Conservation (phyloP, 2,329 filamentous ascomycete genomes). For the Sarocladium oryzae region DNA sequence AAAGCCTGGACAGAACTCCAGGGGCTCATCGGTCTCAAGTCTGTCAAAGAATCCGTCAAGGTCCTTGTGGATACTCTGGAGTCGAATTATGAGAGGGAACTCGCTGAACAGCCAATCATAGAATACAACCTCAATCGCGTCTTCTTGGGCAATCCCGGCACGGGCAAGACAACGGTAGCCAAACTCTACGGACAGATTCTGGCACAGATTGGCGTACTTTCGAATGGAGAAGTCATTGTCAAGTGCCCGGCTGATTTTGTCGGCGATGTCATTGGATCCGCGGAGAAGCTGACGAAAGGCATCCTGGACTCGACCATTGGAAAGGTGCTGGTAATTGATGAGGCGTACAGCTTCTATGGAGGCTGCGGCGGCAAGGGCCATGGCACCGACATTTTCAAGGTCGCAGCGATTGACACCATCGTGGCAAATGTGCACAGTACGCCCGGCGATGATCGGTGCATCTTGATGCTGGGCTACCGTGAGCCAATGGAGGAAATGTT, state of each 20-base stretch:
- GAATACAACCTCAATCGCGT: slow-evolving; percentile 60
- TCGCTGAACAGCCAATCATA: slow-evolving; percentile 52
- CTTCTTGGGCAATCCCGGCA: slow-evolving; percentile 67
- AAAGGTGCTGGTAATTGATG: slow-evolving; percentile 75
- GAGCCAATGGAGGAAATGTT: slow-evolving; percentile 67
- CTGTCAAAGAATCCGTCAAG: slow-evolving; percentile 57
- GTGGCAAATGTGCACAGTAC: slow-evolving; percentile 66
- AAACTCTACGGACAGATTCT: slow-evolving; percentile 66
- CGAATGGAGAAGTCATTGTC: slow-evolving; percentile 62
- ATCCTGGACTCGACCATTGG: slow-evolving; percentile 61
- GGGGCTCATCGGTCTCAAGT: slow-evolving; percentile 48
- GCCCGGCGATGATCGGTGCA: slow-evolving; percentile 65
- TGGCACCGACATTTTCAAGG: slow-evolving; percentile 41
- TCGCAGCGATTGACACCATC: slow-evolving; percentile 65
- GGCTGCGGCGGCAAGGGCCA: slow-evolving; percentile 20
- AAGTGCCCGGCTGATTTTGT: slow-evolving; percentile 73
- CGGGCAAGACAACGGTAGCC: slow-evolving; percentile 70
- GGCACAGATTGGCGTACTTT: slow-evolving; percentile 59
- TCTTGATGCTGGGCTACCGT: slow-evolving; percentile 64
- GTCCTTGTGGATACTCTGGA: slow-evolving; percentile 54
- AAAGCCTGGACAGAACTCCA: slow-evolving; percentile 53
- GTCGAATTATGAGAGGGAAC: slow-evolving; percentile 60
- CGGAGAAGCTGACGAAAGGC: slow-evolving; percentile 64
- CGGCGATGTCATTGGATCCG: slow-evolving; percentile 54
- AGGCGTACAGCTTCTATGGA: slow-evolving; percentile 62